Evolutionary conservation across 306 rosid species (phyloP).

Genomic region (Rosa persica): DNA sequence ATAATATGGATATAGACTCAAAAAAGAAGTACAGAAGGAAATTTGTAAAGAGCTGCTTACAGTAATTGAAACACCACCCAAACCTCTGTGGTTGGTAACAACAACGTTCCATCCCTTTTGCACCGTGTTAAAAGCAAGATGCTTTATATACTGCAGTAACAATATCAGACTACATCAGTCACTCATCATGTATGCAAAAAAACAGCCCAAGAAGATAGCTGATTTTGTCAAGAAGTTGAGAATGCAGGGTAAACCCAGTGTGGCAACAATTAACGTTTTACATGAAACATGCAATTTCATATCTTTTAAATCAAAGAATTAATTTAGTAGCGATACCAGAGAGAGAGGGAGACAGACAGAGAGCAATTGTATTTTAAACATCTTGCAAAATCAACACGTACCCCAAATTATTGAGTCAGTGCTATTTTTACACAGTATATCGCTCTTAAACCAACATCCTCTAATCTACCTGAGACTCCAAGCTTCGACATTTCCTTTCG

Average conservation of each 20-base stretch:
- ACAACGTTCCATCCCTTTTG: constrained; percentile 85
- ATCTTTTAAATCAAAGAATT: not conserved
- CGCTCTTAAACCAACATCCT: not conserved
- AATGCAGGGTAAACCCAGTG: not conserved
- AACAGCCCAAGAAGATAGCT: not conserved
- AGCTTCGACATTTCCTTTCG: not conserved
- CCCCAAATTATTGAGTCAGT: not conserved
- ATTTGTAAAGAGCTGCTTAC: constrained; percentile 49
- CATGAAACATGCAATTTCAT: not conserved
- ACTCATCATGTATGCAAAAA: constrained; percentile 7
- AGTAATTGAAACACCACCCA: constrained; percentile 92
- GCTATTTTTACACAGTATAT: not conserved
- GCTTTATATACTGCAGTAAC: constrained; percentile 80
- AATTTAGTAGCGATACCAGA: not conserved
- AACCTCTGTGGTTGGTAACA: constrained; percentile 85
- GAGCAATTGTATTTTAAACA: not conserved
- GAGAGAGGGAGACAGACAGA: not conserved
- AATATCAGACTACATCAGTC: constrained; percentile 20
- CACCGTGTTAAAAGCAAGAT: constrained; percentile 80
- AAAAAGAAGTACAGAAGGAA: not conserved
- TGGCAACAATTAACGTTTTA: not conserved
- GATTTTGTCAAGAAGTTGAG: not conserved
- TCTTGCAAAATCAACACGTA: not conserved
- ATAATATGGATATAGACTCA: not conserved
- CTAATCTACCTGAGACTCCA: not conserved